Conservation (phyloP, 257 asterid species). For the Solanum appendiculatum region DNA sequence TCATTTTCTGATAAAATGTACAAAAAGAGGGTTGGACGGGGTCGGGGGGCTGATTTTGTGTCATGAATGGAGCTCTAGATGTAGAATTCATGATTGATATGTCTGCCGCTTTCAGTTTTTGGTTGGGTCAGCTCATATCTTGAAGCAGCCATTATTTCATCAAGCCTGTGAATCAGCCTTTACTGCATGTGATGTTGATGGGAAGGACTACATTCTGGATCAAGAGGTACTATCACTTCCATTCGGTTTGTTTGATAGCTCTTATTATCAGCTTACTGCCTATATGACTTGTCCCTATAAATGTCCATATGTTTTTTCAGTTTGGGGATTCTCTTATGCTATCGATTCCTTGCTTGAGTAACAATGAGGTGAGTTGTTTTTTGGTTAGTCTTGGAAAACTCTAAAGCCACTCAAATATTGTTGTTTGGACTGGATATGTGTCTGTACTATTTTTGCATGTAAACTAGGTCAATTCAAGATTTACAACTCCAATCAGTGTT, state of each 20-base stretch:
- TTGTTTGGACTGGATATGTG: background rate
- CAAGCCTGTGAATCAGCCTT: conserved; percentile 74
- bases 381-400: background rate
- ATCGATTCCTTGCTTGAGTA: conserved; percentile 42
- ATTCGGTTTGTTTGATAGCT: background rate
- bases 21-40: background rate
- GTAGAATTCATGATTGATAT: background rate
- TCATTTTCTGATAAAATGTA: background rate
- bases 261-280: background rate
- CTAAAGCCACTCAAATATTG: background rate
- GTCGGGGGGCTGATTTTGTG: background rate
- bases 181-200: conserved; percentile 36
- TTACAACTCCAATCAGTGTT: background rate
- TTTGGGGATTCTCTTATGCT: conserved; percentile 44
- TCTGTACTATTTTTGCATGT: background rate
- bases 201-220: conserved; percentile 38
- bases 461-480: background rate
- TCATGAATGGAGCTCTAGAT: background rate
- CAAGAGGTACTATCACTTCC: conserved; percentile 43
- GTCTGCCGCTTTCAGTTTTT: conserved; percentile 57
- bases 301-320: conserved; percentile 28
- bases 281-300: background rate
- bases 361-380: conserved; percentile 54
- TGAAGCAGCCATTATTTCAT: conserved; percentile 68
- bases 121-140: conserved; percentile 74